Conservation (phyloP, 2,329 filamentous ascomycete species). For the Fusarium robinianum region DNA sequence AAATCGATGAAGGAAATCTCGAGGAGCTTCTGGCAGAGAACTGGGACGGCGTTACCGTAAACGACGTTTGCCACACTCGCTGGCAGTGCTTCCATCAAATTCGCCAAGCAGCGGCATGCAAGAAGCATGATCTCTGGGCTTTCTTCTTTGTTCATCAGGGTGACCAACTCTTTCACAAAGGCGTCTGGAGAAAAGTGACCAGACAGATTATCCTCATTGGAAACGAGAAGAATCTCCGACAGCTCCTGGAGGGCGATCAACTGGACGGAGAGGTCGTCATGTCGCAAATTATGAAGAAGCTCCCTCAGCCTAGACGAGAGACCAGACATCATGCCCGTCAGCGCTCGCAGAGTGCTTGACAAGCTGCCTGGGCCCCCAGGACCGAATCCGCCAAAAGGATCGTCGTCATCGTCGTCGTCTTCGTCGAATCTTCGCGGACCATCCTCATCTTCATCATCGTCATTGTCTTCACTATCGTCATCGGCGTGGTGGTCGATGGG, state of each 20-base stretch:
- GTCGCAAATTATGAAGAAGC: slow-evolving; percentile 73
- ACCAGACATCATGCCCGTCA: slow-evolving; percentile 91
- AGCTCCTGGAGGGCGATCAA: slow-evolving; percentile 91
- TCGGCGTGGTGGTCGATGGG: slow-evolving; percentile 44
- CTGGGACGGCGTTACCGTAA: slow-evolving; percentile 93
- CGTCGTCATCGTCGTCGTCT: slow-evolving; percentile 70
- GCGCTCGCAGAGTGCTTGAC: slow-evolving; percentile 79
- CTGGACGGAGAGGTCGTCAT: slow-evolving; percentile 87
- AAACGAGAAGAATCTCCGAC: slow-evolving; percentile 89
- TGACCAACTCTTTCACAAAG: slow-evolving; percentile 92
- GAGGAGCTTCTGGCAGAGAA: slow-evolving; percentile 91
- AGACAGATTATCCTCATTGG: slow-evolving; percentile 93
- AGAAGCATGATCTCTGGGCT: slow-evolving; percentile 97
- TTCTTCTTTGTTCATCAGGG: slow-evolving; percentile 91
- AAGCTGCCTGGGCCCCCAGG: slow-evolving; percentile 68
- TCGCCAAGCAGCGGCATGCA: slow-evolving; percentile 92
- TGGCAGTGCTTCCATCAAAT: slow-evolving; percentile 95
- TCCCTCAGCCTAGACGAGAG: slow-evolving; percentile 79
- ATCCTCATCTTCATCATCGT: slow-evolving; percentile 41
- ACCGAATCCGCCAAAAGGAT: slow-evolving; percentile 69
- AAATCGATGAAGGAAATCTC: slow-evolving; percentile 98
- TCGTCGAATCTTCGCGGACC: slow-evolving; percentile 49
- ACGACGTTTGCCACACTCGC: slow-evolving; percentile 94
- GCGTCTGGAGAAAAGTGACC: slow-evolving; percentile 94
- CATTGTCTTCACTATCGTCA: slow-evolving; percentile 43